Conservation (phyloP, 176 grass and related monocot species). For the Juncus inflexus region DNA sequence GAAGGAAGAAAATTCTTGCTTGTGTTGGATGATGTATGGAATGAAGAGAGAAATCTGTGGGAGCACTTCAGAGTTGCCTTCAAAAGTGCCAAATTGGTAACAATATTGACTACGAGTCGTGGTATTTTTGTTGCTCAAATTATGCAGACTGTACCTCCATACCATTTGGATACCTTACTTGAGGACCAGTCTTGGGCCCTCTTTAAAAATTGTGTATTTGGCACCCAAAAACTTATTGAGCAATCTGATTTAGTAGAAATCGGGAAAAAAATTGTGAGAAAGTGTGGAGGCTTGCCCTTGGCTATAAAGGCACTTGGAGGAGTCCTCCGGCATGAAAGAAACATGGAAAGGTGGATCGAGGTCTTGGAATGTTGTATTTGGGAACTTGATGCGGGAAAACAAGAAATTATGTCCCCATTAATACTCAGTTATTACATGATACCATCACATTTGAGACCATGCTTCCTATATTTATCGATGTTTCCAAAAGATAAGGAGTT, state of each 20-base stretch:
- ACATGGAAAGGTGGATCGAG: conserved; percentile 7
- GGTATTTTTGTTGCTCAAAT: background rate
- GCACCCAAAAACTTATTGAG: background rate
- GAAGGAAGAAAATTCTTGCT: conserved; percentile 1
- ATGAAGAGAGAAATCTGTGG: conserved; percentile 7
- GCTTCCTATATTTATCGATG: conserved; percentile 23
- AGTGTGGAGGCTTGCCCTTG: conserved; percentile 18
- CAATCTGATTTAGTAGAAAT: background rate
- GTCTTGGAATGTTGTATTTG: conserved; percentile 20
- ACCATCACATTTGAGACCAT: conserved; percentile 9
- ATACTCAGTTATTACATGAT: conserved; percentile 18
- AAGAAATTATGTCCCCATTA: conserved; percentile 1
- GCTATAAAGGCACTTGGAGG: conserved; percentile 22
- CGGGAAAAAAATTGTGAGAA: conserved; percentile 6
- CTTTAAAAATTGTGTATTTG: conserved; percentile 3
- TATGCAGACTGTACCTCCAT: background rate
- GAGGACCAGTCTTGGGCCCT: conserved; percentile 7
- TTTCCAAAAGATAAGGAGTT: conserved; percentile 7
- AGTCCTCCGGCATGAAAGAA: background rate
- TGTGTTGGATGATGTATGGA: conserved; percentile 29
- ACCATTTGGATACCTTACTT: conserved; percentile 7
- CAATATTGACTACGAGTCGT: background rate
- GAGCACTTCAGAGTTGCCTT: conserved; percentile 14
- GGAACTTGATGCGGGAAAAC: background rate
- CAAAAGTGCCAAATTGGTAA: background rate